Conservation (phyloP, 2,329 filamentous ascomycete genomes). For the Pseudogymnoascus sp. region DNA sequence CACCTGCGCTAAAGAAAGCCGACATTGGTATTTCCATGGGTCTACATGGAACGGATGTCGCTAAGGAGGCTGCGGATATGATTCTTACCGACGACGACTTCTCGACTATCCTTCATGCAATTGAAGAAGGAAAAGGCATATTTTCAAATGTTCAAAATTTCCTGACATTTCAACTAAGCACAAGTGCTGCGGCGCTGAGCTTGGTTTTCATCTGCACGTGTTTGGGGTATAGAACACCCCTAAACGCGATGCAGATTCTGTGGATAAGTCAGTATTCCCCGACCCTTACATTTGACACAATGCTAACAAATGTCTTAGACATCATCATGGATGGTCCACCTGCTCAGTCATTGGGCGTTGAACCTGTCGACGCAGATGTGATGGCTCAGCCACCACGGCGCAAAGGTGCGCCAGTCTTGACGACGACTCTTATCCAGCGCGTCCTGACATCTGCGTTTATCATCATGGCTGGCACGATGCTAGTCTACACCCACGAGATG, state of each 20-base stretch:
- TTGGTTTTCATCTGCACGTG: constrained; percentile 89
- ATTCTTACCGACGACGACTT: constrained; percentile 86
- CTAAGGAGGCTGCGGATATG: constrained; percentile 94
- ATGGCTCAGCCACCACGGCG: constrained; percentile 86
- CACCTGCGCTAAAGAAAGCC: constrained; percentile 90
- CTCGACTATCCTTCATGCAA: constrained; percentile 84
- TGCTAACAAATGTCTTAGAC: constrained; percentile 49
- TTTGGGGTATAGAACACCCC: constrained; percentile 85
- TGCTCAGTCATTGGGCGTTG: constrained; percentile 92
- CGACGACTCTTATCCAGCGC: constrained; percentile 69
- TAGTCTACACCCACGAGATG: constrained; percentile 91
- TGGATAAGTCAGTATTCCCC: constrained; percentile 79
- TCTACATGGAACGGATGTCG: constrained; percentile 87
- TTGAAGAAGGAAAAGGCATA: constrained; percentile 98
- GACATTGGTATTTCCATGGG: constrained; percentile 99
- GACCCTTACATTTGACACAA: neutral
- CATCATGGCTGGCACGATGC: constrained; percentile 88
- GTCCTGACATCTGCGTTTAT: constrained; percentile 81
- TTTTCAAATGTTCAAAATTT: constrained; percentile 99
- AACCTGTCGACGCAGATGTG: constrained; percentile 87
- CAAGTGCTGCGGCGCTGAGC: constrained; percentile 85
- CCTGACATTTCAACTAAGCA: constrained; percentile 95
- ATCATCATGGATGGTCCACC: constrained; percentile 99
- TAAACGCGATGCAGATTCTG: constrained; percentile 99
- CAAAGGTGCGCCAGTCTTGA: constrained; percentile 86